Evolutionary conservation across 2,329 filamentous ascomycete species (phyloP), one percentile per base, ranked within the genome.

Genomic region (Dryadomyces sulphureus): DNA sequence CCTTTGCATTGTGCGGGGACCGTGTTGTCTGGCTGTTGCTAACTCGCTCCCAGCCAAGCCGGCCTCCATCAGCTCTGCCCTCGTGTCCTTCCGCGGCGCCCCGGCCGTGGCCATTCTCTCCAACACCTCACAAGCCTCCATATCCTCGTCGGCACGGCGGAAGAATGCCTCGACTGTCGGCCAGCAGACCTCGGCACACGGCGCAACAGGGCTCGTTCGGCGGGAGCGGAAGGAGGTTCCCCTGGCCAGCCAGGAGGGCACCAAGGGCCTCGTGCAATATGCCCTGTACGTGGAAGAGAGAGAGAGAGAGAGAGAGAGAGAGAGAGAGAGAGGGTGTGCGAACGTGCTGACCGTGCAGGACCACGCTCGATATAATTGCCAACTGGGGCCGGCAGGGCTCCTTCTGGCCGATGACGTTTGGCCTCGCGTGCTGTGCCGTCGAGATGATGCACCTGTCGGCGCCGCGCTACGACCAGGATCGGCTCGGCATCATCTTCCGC

Each of bases 371-470:
- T 61, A 73, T 81, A 58, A 73, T 92, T 52, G 68, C 82, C 64
- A 90, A 89, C 68, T 93, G 86, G 86, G 81, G 78, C 34, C 79
- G 86, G 43, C 84, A 92, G 65, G 77, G 80, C 46, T 93, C 86
- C 16, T 70, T 92, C 45, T 93, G 86, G 86, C 86, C 86, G 54
- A 81, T 93, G 74, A 88, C 83, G 43, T 93, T 93, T 61, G 86
- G 81, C 44, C 81, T 92, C 42, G 86, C 86, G 58, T 93, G 86
- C 73, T 93, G 86, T 64, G 85, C 83, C 63, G 68, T 93, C 60
- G 86, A 93, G 62, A 93, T 93, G 86, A 93, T 93, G 86, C 84
- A 89, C 62, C 72, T 87, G 19, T 92, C 85, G 27, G 87, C 84
- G 50, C 86, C 86, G 14, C 81, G 86, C 32, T 92, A 93, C 75